Percentiles rank a stretch among this genome's conserved stretches.
Evolutionary conservation across 78 protist genomes (phyloP).

Genomic region (Dictyostelium capitatum): DNA sequence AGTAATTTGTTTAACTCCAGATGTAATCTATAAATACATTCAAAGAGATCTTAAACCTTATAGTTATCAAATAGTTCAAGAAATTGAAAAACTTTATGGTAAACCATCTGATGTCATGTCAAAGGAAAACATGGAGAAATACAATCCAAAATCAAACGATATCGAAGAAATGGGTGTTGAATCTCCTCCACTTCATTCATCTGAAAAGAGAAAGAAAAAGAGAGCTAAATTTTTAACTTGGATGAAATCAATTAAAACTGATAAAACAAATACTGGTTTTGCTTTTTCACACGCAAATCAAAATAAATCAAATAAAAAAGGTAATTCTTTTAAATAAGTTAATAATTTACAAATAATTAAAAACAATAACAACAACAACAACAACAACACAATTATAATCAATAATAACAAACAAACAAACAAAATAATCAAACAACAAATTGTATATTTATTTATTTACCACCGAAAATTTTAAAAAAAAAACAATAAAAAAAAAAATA

Average conservation of each 20-base stretch:
- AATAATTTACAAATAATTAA: no score
- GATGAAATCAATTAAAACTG: conserved; percentile 47
- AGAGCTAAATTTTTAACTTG: conserved; percentile 50
- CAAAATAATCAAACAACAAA: no score
- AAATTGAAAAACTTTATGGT: conserved; percentile 54
- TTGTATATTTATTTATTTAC: no score
- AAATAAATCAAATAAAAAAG: conserved; percentile 27
- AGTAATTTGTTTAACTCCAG: conserved; percentile 37
- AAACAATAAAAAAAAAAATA: no score
- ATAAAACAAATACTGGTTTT: conserved; percentile 51
- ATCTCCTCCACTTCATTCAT: conserved; percentile 1
- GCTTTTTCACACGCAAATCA: conserved; percentile 66
- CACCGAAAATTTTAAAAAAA: no score
- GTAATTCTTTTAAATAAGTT: conserved; percentile 11
- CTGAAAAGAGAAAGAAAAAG: conserved; percentile 19
- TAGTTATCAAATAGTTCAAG: conserved; percentile 70
- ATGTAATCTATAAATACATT: conserved; percentile 51
- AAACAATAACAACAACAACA: no score
- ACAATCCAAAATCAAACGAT: neutral
- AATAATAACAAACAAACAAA: no score
- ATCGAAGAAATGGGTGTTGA: conserved; percentile 61
- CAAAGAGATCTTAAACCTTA: conserved; percentile 65
- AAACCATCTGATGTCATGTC: conserved; percentile 55
- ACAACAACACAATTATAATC: no score
- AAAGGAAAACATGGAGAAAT: conserved; percentile 10